A percentile compares a stretch with the other conserved stretches of the same genome.
Conservation (phyloP, 257 asterid species). For the Solanum pennellii region DNA sequence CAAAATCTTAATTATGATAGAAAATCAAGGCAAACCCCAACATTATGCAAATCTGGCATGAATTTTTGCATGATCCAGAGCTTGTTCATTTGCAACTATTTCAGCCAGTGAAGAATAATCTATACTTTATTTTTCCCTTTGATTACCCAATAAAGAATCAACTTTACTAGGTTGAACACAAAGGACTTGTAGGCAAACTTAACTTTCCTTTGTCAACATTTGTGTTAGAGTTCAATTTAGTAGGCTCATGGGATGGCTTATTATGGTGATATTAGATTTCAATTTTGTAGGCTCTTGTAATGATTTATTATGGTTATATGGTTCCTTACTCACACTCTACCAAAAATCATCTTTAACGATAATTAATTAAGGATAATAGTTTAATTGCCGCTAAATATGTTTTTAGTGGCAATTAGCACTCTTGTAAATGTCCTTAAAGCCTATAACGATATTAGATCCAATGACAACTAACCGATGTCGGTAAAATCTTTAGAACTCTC, state of each 20-base stretch:
- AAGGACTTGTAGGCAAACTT: not conserved
- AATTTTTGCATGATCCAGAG: not conserved
- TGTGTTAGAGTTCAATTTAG: not conserved
- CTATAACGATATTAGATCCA: not conserved
- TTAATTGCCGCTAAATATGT: not conserved
- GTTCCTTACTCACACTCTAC: not conserved
- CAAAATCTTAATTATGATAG: not conserved
- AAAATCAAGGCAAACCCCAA: not conserved
- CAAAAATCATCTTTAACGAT: too few species aligned
- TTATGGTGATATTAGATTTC: not conserved
- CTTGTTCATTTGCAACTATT: not conserved
- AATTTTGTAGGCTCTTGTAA: not conserved
- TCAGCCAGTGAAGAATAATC: not conserved
- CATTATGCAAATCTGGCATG: not conserved
- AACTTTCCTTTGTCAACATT: not conserved
- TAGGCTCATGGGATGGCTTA: not conserved
- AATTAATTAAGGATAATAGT: too few species aligned
- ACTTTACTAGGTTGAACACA: not conserved
- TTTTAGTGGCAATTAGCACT: not conserved
- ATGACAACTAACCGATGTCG: not conserved
- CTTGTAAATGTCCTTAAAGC: not conserved
- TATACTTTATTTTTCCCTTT: not conserved
- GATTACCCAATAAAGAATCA: not conserved
- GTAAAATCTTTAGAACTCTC: not conserved
- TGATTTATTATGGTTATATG: not conserved